Evolutionary conservation across 2,329 filamentous ascomycete genomes (phyloP).

Genomic region (Ceratocystis destructans): DNA sequence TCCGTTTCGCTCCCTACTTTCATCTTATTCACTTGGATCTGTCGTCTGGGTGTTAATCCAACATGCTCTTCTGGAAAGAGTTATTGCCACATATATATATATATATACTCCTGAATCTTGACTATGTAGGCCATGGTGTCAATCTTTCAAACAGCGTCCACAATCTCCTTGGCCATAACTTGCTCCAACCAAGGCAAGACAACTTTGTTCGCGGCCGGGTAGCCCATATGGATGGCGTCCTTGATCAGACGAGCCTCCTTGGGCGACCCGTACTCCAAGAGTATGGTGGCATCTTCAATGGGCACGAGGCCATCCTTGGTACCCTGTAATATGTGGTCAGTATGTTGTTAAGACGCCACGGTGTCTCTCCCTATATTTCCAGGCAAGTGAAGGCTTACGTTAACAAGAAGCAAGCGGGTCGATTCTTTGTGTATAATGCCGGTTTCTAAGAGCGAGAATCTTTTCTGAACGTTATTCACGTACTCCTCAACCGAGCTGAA

Average conservation of each 20-base stretch:
- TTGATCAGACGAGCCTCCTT: conserved; percentile 51
- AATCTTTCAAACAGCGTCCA: not conserved
- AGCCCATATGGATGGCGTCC: conserved; percentile 52
- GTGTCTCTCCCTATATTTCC: not conserved
- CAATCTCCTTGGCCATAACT: conserved; percentile 30
- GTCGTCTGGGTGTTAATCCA: not conserved
- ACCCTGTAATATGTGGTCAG: conserved; percentile 30
- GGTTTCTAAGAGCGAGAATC: conserved; percentile 48
- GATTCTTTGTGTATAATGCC: conserved; percentile 43
- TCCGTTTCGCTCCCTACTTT: not conserved
- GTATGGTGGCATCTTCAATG: conserved; percentile 51
- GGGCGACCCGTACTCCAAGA: conserved; percentile 49
- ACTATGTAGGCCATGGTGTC: not conserved
- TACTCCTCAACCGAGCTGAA: conserved; percentile 44
- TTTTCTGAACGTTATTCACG: conserved; percentile 39
- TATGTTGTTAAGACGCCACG: not conserved
- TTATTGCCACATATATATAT: not conserved
- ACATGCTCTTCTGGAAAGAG: conserved; percentile 8
- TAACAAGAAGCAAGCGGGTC: conserved; percentile 46
- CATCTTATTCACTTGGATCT: not conserved
- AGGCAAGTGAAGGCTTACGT: conserved; percentile 30
- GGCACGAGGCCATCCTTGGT: conserved; percentile 52
- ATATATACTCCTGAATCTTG: not conserved
- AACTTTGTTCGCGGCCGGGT: conserved; percentile 43
- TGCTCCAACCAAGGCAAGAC: conserved; percentile 51